A percentile compares a stretch with the other conserved stretches of the same genome.
These are phyloP conservation scores for Trichosporon faecale DNA, from an alignment of 1,284 basidiomycete genomes.

Conservation along the genomic window DNA sequence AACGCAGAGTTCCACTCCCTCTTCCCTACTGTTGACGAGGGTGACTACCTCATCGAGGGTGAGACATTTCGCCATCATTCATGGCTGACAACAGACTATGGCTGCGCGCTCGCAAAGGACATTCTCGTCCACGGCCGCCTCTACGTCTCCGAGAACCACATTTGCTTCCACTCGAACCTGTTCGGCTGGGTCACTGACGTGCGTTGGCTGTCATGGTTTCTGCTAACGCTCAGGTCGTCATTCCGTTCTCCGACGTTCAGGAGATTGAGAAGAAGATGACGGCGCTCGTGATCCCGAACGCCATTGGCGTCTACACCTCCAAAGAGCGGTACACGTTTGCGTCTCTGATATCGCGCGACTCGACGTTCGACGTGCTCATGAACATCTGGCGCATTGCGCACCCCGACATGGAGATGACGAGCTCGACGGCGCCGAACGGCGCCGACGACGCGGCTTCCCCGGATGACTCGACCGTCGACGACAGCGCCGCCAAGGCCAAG, in stretches of 20 bases:
- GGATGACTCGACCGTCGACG: conserved; percentile 21
- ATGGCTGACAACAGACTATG: conserved; percentile 68
- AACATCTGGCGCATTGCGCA: conserved; percentile 93
- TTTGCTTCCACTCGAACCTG: conserved; percentile 98
- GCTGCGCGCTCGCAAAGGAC: conserved; percentile 92
- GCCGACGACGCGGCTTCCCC: conserved; percentile 35
- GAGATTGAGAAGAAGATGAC: conserved; percentile 97
- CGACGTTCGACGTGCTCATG: conserved; percentile 90
- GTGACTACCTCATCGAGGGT: conserved; percentile 98
- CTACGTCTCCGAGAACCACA: conserved; percentile 96
- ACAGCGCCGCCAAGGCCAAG: background rate
- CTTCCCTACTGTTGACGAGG: conserved; percentile 84
- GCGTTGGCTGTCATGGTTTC: conserved; percentile 47
- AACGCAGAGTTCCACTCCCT: conserved; percentile 95
- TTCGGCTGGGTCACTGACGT: conserved; percentile 98
- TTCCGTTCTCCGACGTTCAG: conserved; percentile 87
- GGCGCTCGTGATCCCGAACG: conserved; percentile 96
- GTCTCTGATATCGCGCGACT: conserved; percentile 93
- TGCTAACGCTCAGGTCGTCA: conserved; percentile 63
- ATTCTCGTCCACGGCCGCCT: conserved; percentile 93
- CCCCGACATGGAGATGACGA: conserved; percentile 61
- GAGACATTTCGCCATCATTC: conserved; percentile 29
- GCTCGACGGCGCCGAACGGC: conserved; percentile 13
- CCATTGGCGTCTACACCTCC: conserved; percentile 82
- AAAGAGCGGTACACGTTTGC: conserved; percentile 86